Evolutionary conservation across 1,284 basidiomycete species (phyloP), one percentile per base, ranked within the genome.

Genomic region (Ganoderma leucocontextum): DNA sequence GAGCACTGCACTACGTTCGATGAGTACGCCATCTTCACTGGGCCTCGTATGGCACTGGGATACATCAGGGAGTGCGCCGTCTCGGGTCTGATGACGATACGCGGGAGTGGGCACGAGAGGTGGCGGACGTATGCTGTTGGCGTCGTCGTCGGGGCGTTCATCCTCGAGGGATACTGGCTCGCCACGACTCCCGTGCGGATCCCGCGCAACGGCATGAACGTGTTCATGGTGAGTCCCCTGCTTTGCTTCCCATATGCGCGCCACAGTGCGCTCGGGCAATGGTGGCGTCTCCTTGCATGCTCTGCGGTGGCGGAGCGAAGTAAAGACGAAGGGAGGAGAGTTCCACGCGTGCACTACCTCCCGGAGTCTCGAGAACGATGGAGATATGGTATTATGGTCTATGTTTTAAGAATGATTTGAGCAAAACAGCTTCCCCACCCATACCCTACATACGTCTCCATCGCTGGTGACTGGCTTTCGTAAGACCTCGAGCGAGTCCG

Each of bases 21-120:
- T 25, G 89, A 92, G 70, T 92, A 87, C 75, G 84, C 85, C 12
- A 78, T 91, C 9, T 89, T 86, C 75, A 83, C 85, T 4, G 75
- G 91, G 35, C 85, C 91, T 1, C 78, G 80, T 4, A 81, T 86
- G 19, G 74, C 91, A 5, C 80, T 91, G 10, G 83, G 86, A 35
- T 93, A 93, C 74, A 78, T 91, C 66, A 83, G 84, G 22, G 85
- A 87, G 65, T 83, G 85, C 15, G 82, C 82, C 1, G 74, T 91
- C n/a, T 76, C 90, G 19, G 89, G 91, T 17, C 79, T 88, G 63
- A 66, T 86, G 35, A 86, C 86, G 3, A 75, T 80, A 17, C 72
- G 70, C 57, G 75, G 80, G 25, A 81, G 80, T 47, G 79, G 78
- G 12, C 79, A 81, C 38, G 86, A 86, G 59, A 81, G 84, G 33